phyloP scores from a whole-genome alignment of 1,139 yeast species.

The Kazachstania sp. region DNA sequence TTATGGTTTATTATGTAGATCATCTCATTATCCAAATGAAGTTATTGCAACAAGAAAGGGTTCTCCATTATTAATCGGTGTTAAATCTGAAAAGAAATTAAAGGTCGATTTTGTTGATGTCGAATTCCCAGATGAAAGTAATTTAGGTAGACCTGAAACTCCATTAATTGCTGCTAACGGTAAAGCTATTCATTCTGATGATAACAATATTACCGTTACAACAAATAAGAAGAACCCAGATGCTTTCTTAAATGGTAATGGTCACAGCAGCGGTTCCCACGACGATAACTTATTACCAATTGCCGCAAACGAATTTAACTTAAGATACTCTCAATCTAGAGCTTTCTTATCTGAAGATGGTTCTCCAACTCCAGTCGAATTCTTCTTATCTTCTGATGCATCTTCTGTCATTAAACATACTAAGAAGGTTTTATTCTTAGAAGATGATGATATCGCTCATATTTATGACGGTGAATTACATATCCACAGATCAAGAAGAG shows the following conservation, averaged over 20 bases:
- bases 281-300: slow-evolving; percentile 33
- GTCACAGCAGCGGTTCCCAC: slow-evolving; percentile 10
- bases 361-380: slow-evolving; percentile 88
- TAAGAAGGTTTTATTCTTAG: slow-evolving; percentile 89
- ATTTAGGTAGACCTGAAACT: slow-evolving; percentile 32
- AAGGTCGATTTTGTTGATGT: slow-evolving; percentile 98
- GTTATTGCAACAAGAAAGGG: slow-evolving; percentile 97
- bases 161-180: slow-evolving; percentile 22
- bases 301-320: slow-evolving; percentile 40
- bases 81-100: slow-evolving; percentile 86
- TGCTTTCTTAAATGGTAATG: slow-evolving; percentile 14
- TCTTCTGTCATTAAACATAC: slow-evolving; percentile 98
- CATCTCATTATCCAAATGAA: slow-evolving; percentile 90
- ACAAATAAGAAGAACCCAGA: slow-evolving; percentile 11
- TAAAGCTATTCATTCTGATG: slow-evolving; percentile 5
- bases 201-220: slow-evolving; percentile 4
- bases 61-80: slow-evolving; percentile 94
- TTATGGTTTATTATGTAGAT: slow-evolving; percentile 88
- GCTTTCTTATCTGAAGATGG: slow-evolving; percentile 91
- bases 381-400: slow-evolving; percentile 94
- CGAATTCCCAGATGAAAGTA: slow-evolving; percentile 69
- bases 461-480: slow-evolving; percentile 97
- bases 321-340: slow-evolving; percentile 86
- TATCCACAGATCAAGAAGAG: slow-evolving; percentile 91
- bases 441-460: slow-evolving; percentile 98